Evolutionary conservation across 2,329 filamentous ascomycete species (phyloP).

Genomic region (Grosmannia huntii): DNA sequence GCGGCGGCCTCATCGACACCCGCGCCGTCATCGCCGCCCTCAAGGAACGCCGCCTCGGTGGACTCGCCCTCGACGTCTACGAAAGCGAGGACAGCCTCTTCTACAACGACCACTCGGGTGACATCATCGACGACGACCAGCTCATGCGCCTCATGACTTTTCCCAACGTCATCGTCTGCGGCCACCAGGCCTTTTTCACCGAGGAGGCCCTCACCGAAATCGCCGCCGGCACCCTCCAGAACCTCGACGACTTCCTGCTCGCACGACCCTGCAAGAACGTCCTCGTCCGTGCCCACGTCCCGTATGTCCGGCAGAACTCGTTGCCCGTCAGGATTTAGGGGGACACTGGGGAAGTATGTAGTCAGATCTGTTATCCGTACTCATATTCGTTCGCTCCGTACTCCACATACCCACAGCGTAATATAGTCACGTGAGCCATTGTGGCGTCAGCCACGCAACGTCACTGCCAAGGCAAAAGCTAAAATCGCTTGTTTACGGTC

Average conservation of each 20-base stretch:
- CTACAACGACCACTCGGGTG: conserved; percentile 50
- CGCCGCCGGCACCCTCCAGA: conserved; percentile 43
- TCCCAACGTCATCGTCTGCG: conserved; percentile 52
- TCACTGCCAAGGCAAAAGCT: not conserved
- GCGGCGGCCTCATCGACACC: conserved; percentile 51
- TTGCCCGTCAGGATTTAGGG: conserved; percentile 23
- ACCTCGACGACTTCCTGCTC: conserved; percentile 34
- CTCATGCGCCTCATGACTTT: conserved; percentile 56
- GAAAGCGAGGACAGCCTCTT: conserved; percentile 52
- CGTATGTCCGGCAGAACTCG: conserved; percentile 12
- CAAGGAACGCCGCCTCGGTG: conserved; percentile 46
- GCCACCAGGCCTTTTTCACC: conserved; percentile 60
- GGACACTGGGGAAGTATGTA: too few relatives aligned
- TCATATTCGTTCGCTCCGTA: too few relatives aligned
- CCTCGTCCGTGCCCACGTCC: conserved; percentile 18
- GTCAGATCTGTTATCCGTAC: too few relatives aligned
- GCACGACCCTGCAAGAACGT: conserved; percentile 23
- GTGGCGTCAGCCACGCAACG: not conserved
- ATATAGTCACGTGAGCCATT: not conserved
- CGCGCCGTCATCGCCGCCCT: conserved; percentile 45
- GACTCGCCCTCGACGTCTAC: conserved; percentile 55
- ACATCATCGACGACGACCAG: conserved; percentile 54
- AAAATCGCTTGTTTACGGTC: not conserved
- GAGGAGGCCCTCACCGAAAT: conserved; percentile 53
- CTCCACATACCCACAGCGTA: too few relatives aligned